Percentiles rank a stretch among this genome's conserved stretches.
phyloP scores from a whole-genome alignment of 768 basidiomycete species.

The Candolleomyces eurysporus region DNA sequence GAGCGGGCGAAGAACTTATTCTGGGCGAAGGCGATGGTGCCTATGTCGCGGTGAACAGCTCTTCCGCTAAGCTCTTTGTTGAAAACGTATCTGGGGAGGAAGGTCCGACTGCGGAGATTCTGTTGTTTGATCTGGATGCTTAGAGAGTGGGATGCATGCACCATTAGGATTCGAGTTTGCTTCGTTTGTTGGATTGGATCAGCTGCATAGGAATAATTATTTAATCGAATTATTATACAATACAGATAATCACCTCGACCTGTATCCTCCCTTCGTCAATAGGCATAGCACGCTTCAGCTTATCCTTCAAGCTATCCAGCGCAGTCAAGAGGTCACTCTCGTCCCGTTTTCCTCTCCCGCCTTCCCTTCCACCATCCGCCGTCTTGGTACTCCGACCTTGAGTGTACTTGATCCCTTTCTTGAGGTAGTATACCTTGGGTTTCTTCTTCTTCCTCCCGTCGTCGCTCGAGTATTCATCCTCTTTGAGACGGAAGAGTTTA shows the following conservation, averaged over 20 bases:
- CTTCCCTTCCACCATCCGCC: too few species aligned
- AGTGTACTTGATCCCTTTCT: constrained; percentile 81
- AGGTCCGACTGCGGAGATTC: constrained; percentile 62
- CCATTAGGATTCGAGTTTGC: too few species aligned
- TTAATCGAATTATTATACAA: too few species aligned
- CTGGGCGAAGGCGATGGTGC: constrained; percentile 87
- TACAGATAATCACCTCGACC: too few species aligned
- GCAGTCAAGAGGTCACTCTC: constrained; percentile 71
- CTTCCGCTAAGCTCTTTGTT: constrained; percentile 44
- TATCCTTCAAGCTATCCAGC: constrained; percentile 68
- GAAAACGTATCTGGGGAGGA: constrained; percentile 32
- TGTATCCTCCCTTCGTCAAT: constrained; percentile 17
- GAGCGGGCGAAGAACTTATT: constrained; percentile 41
- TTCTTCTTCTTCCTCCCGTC: constrained; percentile 61
- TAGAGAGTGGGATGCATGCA: constrained; percentile 15
- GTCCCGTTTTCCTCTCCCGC: constrained; percentile 49
- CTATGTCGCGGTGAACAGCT: constrained; percentile 57
- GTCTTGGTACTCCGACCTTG: constrained; percentile 57
- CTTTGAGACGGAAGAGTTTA: constrained; percentile 58
- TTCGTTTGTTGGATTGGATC: too few species aligned
- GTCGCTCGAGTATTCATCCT: constrained; percentile 56
- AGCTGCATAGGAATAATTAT: too few species aligned
- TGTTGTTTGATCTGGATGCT: constrained; percentile 74
- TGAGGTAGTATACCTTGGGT: constrained; percentile 66
- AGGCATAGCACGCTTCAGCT: constrained; percentile 49